Percentiles rank a stretch among this genome's conserved stretches.
These are phyloP conservation scores for Cajanus cajan DNA, from an alignment of 306 rosid genomes.

Conservation along the genomic window DNA sequence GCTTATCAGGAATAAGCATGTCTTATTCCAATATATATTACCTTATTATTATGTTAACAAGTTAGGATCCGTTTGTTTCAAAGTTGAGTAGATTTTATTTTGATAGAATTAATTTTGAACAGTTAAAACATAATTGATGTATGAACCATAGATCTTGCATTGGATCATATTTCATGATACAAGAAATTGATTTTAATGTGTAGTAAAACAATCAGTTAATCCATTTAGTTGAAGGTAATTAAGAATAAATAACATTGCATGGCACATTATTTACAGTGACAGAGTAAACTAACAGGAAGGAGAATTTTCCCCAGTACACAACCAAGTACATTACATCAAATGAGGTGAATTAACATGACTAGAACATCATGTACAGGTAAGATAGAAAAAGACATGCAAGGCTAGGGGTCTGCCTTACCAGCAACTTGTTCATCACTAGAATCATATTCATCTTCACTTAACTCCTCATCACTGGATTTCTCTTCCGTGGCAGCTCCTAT, in stretches of 20 bases:
- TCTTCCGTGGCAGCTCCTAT: constrained; percentile 51
- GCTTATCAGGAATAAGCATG: no score
- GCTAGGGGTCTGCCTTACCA: constrained; percentile 54
- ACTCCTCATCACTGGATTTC: constrained; percentile 57
- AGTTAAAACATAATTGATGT: neutral
- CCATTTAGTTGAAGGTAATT: constrained; percentile 1
- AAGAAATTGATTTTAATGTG: neutral
- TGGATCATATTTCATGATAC: neutral
- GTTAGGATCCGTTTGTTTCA: neutral
- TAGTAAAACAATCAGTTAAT: neutral
- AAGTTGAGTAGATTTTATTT: neutral
- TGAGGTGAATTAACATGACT: constrained; percentile 48
- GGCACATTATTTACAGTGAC: constrained; percentile 54
- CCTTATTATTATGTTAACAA: neutral
- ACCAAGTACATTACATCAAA: constrained; percentile 46
- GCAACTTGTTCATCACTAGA: constrained; percentile 58
- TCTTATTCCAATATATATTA: neutral
- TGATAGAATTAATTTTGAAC: neutral
- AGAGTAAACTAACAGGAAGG: constrained; percentile 35
- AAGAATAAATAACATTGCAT: constrained; percentile 30
- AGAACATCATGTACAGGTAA: constrained; percentile 45
- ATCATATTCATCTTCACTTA: constrained; percentile 54
- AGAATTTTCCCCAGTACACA: constrained; percentile 44
- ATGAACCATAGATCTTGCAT: neutral
- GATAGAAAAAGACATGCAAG: constrained; percentile 17